These are phyloP conservation scores for Suhomyces chickasaworum DNA, from an alignment of 1,139 yeast species.

Conservation along the genomic window DNA sequence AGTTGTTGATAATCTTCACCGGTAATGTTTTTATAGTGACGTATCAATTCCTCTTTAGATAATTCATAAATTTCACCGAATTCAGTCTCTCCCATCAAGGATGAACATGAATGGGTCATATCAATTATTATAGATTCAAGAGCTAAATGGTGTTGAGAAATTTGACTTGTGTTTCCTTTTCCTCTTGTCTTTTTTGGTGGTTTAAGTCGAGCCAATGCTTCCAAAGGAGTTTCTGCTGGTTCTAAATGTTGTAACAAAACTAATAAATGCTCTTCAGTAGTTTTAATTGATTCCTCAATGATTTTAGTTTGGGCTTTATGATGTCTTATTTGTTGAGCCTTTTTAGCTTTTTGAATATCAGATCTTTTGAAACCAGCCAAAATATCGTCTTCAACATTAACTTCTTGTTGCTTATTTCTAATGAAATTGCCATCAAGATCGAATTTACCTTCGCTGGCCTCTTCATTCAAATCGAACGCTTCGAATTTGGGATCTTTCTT, in stretches of 20 bases:
- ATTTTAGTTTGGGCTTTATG: constrained; percentile 8
- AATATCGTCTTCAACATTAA: constrained; percentile 48
- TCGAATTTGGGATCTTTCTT: constrained; percentile 34
- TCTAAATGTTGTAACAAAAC: constrained; percentile 47
- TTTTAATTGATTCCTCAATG: constrained; percentile 14
- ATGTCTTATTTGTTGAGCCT: constrained; percentile 39
- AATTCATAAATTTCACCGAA: constrained; percentile 52
- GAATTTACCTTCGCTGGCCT: constrained; percentile 59
- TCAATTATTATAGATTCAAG: constrained; percentile 32
- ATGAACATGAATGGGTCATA: constrained; percentile 56
- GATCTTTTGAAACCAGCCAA: constrained; percentile 40
- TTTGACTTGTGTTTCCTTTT: constrained; percentile 6
- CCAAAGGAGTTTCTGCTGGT: constrained; percentile 67
- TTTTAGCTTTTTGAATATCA: constrained; percentile 52
- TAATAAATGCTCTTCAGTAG: constrained; percentile 30
- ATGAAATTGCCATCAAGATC: constrained; percentile 65
- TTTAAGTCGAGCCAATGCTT: constrained; percentile 53
- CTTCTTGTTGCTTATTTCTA: constrained; percentile 37
- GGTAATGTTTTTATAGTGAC: constrained; percentile 52
- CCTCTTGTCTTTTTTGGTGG: constrained; percentile 28
- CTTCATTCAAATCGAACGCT: constrained; percentile 61
- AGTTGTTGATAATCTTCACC: constrained; percentile 39
- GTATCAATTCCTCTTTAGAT: constrained; percentile 59
- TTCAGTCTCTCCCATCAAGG: constrained; percentile 42
- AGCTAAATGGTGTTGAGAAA: too few relatives aligned